phyloP scores from a whole-genome alignment of 2,329 filamentous ascomycete genomes.

The Aspergillus aculeatus region DNA sequence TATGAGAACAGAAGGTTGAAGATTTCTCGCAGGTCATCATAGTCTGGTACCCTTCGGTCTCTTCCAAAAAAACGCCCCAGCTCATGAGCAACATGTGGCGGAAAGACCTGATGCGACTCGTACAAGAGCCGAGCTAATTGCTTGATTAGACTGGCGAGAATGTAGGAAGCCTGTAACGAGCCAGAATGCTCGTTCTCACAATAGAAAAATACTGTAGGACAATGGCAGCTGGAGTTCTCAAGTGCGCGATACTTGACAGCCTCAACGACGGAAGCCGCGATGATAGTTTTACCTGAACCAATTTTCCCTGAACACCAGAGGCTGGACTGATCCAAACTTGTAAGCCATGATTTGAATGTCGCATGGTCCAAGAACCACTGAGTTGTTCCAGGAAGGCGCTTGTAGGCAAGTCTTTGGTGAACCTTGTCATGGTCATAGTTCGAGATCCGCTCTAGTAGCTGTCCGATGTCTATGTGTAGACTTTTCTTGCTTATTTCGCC shows the following conservation, averaged over 20 bases:
- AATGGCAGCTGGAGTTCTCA: not conserved
- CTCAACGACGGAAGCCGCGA: constrained; percentile 19
- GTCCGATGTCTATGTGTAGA: not conserved
- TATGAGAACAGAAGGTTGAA: constrained; percentile 11
- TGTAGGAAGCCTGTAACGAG: constrained; percentile 1
- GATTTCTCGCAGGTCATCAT: constrained; percentile 18
- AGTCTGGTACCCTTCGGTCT: constrained; percentile 16
- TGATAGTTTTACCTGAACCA: constrained; percentile 16
- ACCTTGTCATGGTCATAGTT: constrained; percentile 20
- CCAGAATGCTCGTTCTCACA: constrained; percentile 16
- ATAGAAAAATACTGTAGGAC: constrained; percentile 19
- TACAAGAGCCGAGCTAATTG: constrained; percentile 17
- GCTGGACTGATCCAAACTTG: constrained; percentile 8
- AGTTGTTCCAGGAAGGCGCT: constrained; percentile 20
- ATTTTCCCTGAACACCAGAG: constrained; percentile 24
- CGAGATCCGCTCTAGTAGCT: constrained; percentile 17
- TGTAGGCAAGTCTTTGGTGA: constrained; percentile 20
- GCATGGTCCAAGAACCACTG: constrained; percentile 20
- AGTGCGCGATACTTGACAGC: constrained; percentile 9
- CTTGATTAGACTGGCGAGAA: constrained; percentile 22
- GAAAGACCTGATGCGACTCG: not conserved
- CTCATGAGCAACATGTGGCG: not conserved
- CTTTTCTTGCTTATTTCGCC: not conserved
- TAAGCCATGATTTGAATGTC: constrained; percentile 19
- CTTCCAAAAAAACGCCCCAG: constrained; percentile 13